These are phyloP conservation scores for Dryas octopetala DNA, from an alignment of 306 rosid genomes.

Conservation along the genomic window DNA sequence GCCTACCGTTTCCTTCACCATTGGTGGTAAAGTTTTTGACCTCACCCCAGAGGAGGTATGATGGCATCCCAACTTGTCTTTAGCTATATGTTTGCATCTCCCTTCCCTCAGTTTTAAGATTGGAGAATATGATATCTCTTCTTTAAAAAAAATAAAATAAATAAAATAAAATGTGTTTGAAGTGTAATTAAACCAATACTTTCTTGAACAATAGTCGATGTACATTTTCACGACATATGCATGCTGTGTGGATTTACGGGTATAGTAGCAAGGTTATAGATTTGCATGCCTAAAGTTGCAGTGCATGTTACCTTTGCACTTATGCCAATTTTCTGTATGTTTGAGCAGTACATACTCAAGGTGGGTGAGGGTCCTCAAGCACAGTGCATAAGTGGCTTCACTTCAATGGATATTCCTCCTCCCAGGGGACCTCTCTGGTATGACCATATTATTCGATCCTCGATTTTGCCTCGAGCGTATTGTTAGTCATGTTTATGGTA, in stretches of 20 bases:
- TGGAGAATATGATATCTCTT: not conserved
- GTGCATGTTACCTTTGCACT: not conserved
- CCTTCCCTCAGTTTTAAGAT: constrained; percentile 2
- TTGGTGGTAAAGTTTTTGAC: constrained; percentile 64
- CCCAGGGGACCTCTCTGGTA: constrained; percentile 98
- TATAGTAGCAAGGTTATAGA: not conserved
- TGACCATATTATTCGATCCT: constrained; percentile 9
- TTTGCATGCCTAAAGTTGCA: not conserved
- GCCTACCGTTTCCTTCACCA: constrained; percentile 81
- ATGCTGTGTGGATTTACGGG: not conserved
- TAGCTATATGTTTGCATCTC: not conserved
- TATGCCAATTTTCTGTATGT: constrained; percentile 22
- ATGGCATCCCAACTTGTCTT: constrained; percentile 19
- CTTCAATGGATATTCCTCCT: constrained; percentile 76
- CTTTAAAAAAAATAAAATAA: not conserved
- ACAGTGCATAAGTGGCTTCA: constrained; percentile 93
- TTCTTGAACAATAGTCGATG: too few species aligned
- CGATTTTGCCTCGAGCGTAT: not conserved
- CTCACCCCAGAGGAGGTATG: constrained; percentile 70
- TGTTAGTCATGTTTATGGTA: constrained; percentile 6
- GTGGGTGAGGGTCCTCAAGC: constrained; percentile 66
- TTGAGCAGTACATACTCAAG: constrained; percentile 76
- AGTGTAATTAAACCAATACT: not conserved
- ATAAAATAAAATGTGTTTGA: not conserved
- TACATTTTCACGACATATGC: not conserved